Evolutionary conservation across 148 eudicot species (phyloP), one percentile per base, ranked within the genome.

Genomic region (Persicaria maculosa): DNA sequence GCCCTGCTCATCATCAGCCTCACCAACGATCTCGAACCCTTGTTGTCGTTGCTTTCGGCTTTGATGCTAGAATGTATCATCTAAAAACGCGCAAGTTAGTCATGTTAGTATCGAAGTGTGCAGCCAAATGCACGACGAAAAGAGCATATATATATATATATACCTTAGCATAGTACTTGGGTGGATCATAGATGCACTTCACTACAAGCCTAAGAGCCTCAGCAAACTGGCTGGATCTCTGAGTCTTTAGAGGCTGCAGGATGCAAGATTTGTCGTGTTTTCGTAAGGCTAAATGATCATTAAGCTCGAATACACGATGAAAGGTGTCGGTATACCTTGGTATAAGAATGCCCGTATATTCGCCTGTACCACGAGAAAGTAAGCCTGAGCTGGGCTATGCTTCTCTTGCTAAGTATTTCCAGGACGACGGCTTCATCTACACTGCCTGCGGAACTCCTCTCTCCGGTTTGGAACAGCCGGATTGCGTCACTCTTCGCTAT

Each of bases 361-460:
- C 84, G 89, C 44, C 85, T 86, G 74, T 92, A 90, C 76, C 80
- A 76, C 11, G 85, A 82, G 81, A 92, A 88, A 20, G 91, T 80
- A 59, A 86, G 84, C 71, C 81, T 87, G 74, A 87, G 88, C 52
- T 92, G 97, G 20, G 90, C 76, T 44, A 90, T 80, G 78, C 97
- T 90, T 77, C 97, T 85, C 83, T 92, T 92, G 79, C 93, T 90
- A 12, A 92, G 78, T 4, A 92, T 79, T 72, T 92, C 97, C 20
- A 87, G 86, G 48, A 86, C 81, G 12, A 92, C 89, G 77, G 92
- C 87, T 83, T 90, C 91, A 77, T 92, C 88, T 45, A 85, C 71
- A 17, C 69, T 64, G 1, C 77, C 72, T 10, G 85, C 83, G 31
- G 82, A 44, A 71, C 73, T 88, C 52, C 86, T 90, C 75, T 92